Percentiles rank a stretch among this genome's conserved stretches.
These are phyloP conservation scores for Dendrobium officinale DNA, from an alignment of 106 monocot genomes.

Conservation along the genomic window DNA sequence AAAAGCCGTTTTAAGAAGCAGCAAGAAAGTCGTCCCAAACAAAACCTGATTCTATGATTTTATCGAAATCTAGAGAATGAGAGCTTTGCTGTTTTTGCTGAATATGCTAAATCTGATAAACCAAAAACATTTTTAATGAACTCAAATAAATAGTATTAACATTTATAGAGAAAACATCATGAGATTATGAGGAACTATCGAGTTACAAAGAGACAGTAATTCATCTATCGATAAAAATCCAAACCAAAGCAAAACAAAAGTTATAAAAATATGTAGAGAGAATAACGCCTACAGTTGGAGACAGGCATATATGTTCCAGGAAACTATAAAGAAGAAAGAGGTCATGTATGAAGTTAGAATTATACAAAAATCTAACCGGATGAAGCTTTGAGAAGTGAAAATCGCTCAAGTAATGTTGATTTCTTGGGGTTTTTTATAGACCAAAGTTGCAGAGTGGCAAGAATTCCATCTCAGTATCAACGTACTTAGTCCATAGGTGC, in stretches of 20 bases:
- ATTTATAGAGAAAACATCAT: no score
- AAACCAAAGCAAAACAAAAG: background rate
- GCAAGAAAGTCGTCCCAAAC: no score
- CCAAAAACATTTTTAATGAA: no score
- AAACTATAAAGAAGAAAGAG: background rate
- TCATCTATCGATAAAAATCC: background rate
- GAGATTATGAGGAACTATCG: no score
- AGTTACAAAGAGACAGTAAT: no score
- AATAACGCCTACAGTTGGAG: background rate
- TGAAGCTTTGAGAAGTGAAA: background rate
- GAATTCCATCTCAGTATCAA: slow-evolving; percentile 90
- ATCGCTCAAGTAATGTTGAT: background rate
- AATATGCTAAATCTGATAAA: no score
- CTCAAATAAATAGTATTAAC: no score
- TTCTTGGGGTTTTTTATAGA: slow-evolving; percentile 19
- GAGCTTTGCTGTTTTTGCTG: no score
- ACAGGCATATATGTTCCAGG: background rate
- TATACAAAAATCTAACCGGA: background rate
- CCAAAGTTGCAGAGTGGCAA: slow-evolving; percentile 95
- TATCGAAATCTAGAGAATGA: no score
- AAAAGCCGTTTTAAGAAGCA: no score
- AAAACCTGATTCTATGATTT: no score
- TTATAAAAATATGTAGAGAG: background rate
- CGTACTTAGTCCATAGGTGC: slow-evolving; percentile 86
- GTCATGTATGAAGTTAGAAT: background rate